These are phyloP conservation scores for Brassica nigra DNA, from an alignment of 345 rosid species.

Conservation along the genomic window DNA sequence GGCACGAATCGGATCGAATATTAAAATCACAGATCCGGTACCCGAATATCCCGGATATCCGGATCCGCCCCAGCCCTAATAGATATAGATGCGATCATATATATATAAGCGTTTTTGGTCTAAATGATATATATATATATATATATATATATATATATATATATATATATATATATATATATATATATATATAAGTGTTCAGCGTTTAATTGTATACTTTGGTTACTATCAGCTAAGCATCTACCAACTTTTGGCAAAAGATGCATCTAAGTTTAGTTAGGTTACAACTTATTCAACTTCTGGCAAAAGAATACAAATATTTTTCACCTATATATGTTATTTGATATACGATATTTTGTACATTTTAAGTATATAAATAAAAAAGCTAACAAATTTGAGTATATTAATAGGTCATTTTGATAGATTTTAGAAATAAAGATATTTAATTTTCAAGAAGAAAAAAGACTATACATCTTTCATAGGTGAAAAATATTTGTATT, in stretches of 20 bases:
- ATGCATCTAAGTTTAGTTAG: neutral
- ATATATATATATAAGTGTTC: neutral
- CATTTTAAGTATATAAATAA: neutral
- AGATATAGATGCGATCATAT: neutral
- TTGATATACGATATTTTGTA: neutral
- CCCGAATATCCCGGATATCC: no score
- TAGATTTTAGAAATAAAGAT: neutral
- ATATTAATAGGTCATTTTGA: neutral
- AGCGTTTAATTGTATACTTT: neutral
- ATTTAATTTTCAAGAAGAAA: neutral
- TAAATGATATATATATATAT: no score
- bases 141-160: neutral
- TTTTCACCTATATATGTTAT: neutral
- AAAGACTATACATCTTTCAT: neutral
- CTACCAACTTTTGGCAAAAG: neutral
- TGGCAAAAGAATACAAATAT: no score
- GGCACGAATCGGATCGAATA: no score
- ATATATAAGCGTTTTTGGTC: neutral
- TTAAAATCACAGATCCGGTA: no score
- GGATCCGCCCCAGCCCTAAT: no score
- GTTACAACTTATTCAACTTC: neutral
- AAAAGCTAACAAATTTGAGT: neutral
- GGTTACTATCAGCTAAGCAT: neutral
- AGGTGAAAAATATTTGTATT: neutral
- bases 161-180: neutral